Evolutionary conservation across 148 eudicot species (phyloP).

Genomic region (Rheum nobile): DNA sequence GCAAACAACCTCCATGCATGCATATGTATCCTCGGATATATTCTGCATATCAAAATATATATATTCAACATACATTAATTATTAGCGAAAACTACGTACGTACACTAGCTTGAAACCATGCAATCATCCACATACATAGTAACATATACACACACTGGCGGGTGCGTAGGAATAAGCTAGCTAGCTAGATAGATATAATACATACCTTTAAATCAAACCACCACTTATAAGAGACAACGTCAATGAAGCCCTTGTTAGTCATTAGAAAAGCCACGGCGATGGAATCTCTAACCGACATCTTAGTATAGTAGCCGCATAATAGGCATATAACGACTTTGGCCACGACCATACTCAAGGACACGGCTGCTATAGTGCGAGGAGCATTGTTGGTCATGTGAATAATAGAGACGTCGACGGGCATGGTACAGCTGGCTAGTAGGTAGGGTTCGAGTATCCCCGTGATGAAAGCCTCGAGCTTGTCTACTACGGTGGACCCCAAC

Average conservation of each 20-base stretch:
- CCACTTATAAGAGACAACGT: slow-evolving; percentile 2
- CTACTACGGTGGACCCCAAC: slow-evolving; percentile 40
- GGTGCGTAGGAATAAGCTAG: too few relatives aligned
- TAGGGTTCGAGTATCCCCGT: slow-evolving; percentile 43
- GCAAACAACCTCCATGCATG: not conserved
- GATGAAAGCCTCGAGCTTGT: slow-evolving; percentile 35
- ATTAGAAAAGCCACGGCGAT: slow-evolving; percentile 41
- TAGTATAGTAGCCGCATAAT: not conserved
- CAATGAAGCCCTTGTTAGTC: slow-evolving; percentile 38
- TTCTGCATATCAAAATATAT: too few relatives aligned
- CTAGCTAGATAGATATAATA: not conserved
- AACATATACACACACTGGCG: too few relatives aligned
- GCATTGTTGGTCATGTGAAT: not conserved
- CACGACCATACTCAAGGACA: not conserved
- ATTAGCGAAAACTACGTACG: too few relatives aligned
- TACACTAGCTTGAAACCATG: too few relatives aligned
- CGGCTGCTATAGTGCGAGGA: not conserved
- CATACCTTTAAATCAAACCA: slow-evolving; percentile 1
- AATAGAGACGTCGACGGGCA: slow-evolving; percentile 32
- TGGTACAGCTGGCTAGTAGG: slow-evolving; percentile 39
- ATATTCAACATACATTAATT: too few relatives aligned
- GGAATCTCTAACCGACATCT: not conserved
- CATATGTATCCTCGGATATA: slow-evolving; percentile 13
- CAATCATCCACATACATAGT: too few relatives aligned
- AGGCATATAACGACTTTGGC: not conserved